Evolutionary conservation across 2,329 filamentous ascomycete genomes (phyloP), one percentile per base, ranked within the genome.

Genomic region (Cordyceps pruinosa): DNA sequence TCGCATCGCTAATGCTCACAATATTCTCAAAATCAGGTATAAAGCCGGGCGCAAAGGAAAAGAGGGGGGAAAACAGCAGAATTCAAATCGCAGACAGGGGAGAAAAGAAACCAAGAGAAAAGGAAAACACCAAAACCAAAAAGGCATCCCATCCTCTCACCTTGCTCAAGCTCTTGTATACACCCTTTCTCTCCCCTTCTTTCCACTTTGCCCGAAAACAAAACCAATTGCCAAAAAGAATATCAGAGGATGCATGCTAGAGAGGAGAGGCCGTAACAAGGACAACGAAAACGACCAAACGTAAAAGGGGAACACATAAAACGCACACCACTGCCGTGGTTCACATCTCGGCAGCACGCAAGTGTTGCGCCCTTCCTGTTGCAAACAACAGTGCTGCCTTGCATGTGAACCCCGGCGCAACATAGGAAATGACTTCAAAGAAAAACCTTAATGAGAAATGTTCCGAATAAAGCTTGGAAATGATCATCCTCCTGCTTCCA

Each of bases 1-100:
- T 58, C 56, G 49, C 56, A 58, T 58, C 56, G 56, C 56, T 58
- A 58, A 58, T 58, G 56, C 56, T 52, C 49, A 58, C 42, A 52
- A 52, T 52, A 58, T 58, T 52, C 42, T 52, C 42, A 46, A 58
- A 53, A 58, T 52, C 56, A 53, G 56, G 49, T 53, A 48, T 47
- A 58, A 41, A 44, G 25, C 53, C 35, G 34, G 15, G 28, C 34
- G 56, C 34, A 41, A 52, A n/a, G 13, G 32, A 35, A 51, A 32
- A 58, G n/a, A n/a, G n/a, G n/a, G n/a, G n/a, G n/a, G n/a, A n/a
- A n/a, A n/a, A n/a, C n/a, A 37, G 49, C 35, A 50, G n/a, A 28
- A 37, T n/a, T n/a, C 8, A 45, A 56, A 49, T 47, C 34, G 52
- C 45, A 52, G 6, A 28, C 34, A 42, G 35, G n/a, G 35, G n/a